Conservation (phyloP, 2,329 filamentous ascomycete genomes). For the Cryphonectria japonica region DNA sequence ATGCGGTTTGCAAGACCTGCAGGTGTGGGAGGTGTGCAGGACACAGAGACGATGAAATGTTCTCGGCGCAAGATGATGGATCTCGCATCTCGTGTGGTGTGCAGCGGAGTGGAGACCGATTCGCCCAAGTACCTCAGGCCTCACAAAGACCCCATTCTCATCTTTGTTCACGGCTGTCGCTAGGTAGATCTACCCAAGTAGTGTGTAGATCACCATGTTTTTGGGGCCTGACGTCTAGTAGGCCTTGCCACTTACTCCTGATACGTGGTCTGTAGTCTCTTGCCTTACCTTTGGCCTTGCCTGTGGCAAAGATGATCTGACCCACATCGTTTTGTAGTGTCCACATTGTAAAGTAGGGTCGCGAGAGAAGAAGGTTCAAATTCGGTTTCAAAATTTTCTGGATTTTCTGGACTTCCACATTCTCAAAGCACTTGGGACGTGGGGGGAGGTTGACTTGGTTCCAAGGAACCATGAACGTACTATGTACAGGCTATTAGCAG, state of each 20-base stretch:
- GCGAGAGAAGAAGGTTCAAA: background rate
- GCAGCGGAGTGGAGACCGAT: background rate
- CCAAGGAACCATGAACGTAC: background rate
- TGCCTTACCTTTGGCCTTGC: background rate
- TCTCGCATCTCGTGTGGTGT: conserved; percentile 5
- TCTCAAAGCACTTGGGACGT: background rate
- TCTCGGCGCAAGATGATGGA: background rate
- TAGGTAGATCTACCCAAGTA: conserved; percentile 2
- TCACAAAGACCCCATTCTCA: background rate
- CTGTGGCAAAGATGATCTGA: conserved; percentile 1
- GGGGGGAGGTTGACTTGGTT: background rate
- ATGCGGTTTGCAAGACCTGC: background rate
- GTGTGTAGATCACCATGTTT: conserved; percentile 5
- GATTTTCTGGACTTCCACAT: background rate
- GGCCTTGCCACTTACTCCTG: background rate
- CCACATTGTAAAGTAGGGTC: background rate
- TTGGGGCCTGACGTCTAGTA: background rate
- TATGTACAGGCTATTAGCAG: background rate
- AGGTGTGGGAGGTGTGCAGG: background rate
- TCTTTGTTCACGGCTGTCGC: background rate
- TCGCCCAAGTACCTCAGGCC: background rate
- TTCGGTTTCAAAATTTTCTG: background rate
- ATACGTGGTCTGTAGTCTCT: background rate
- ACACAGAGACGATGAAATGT: background rate
- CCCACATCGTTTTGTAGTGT: background rate